Evolutionary conservation across 148 eudicot genomes (phyloP), one percentile per base, ranked within the genome.

Genomic region (Persicaria tinctoria): DNA sequence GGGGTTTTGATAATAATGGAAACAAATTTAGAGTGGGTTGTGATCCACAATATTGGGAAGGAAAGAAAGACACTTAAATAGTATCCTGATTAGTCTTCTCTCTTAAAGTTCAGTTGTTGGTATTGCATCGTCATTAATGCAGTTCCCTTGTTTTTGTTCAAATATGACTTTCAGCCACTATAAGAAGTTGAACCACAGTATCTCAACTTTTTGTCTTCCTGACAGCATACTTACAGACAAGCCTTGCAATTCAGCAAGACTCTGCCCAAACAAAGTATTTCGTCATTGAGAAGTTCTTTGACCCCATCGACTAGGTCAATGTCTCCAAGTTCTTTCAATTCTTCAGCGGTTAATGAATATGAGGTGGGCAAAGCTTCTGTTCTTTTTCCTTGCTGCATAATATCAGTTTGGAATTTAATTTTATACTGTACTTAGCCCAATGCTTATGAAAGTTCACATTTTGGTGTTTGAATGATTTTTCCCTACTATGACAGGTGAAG

Each of bases 221-320:
- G 79, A 17, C 88, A 94, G 98, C 89, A 89, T 75, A 81, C 76
- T 51, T 94, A 87, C 84, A 94, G 89, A 87, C 97, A 94, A 89
- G 92, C 96, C 51, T 78, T 94, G 86, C 98, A 90, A 76, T 84
- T 83, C 79, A 79, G 78, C 81, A 92, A 89, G 87, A 84, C 82
- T 77, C 70, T 74, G 73, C 98, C 98, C 2, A 94, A 87, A 83
- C 96, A 87, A 80, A 90, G 41, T 64, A 68, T 77, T 81, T 46
- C 86, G 45, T 80, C 84, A 45, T 45, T 83, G 46, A 85, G 98
- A 83, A 92, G 86, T 82, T 88, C 98, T 1, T 77, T 94, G 72
- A 84, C 97, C 70, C 71, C 85, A 74, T 71, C 87, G 80, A 86
- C 77, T 81, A 87, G 98, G 87, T 86, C 93, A 18, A 87, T 93